phyloP scores from a whole-genome alignment of 2,329 filamentous ascomycete species.

The Fusarium compactum region DNA sequence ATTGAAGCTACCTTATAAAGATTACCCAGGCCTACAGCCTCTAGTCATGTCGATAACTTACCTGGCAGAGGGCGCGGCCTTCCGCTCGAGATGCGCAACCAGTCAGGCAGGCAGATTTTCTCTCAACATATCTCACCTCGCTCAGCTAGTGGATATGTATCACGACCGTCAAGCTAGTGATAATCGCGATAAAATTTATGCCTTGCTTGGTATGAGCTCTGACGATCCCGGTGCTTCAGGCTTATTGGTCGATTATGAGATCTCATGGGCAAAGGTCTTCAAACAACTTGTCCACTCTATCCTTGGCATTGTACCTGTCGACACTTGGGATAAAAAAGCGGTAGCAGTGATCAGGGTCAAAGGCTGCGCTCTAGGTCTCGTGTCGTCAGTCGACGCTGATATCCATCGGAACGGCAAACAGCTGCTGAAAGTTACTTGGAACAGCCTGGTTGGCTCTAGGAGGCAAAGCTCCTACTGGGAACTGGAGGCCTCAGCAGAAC shows the following conservation, averaged over 20 bases:
- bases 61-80: not conserved
- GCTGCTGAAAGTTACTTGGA: not conserved
- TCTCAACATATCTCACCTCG: not conserved
- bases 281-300: not conserved
- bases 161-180: not conserved
- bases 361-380: not conserved
- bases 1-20: accelerated
- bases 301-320: accelerated
- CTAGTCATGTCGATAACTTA: accelerated
- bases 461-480: accelerated
- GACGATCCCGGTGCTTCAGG: not conserved
- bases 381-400: not conserved
- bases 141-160: not conserved
- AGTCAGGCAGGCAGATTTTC: not conserved
- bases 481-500: not conserved
- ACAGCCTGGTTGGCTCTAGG: no score
- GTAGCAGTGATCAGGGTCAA: not conserved
- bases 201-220: not conserved
- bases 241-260: not conserved
- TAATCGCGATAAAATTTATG: not conserved
- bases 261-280: not conserved
- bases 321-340: not conserved
- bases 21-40: not conserved
- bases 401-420: not conserved
- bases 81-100: not conserved